Conservation (phyloP, 345 rosid genomes). For the Raphanus sativus region DNA sequence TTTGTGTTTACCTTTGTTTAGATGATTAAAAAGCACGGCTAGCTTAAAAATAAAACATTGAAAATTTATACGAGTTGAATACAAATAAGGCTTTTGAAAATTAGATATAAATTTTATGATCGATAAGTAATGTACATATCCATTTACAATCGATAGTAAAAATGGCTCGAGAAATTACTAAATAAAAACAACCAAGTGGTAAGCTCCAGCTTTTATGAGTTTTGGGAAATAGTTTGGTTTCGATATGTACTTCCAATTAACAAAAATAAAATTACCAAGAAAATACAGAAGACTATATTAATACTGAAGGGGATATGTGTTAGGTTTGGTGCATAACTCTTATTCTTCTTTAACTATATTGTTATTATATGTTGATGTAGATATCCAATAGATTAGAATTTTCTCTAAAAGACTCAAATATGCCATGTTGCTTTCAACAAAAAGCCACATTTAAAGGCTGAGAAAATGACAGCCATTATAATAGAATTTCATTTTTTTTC, state of each 20-base stretch:
- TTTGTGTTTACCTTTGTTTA: neutral
- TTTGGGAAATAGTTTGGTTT: neutral
- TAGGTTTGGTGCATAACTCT: constrained; percentile 30
- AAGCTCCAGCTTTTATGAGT: neutral
- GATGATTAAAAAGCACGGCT: neutral
- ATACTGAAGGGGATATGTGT: constrained; percentile 20
- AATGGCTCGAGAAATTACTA: neutral
- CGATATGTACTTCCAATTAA: neutral
- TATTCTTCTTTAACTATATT: constrained; percentile 12
- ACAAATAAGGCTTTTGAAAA: neutral
- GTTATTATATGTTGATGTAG: constrained; percentile 33
- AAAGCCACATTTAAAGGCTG: constrained; percentile 44
- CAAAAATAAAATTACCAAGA: neutral
- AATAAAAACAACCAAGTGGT: neutral
- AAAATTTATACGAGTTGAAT: neutral
- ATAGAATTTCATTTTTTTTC: neutral
- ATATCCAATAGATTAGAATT: constrained; percentile 37
- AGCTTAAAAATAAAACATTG: neutral
- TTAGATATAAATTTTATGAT: neutral
- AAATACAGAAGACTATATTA: neutral
- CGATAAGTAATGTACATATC: neutral
- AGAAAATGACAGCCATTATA: constrained; percentile 41
- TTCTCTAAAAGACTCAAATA: constrained; percentile 37
- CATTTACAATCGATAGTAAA: neutral
- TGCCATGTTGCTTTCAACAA: constrained; percentile 39